Evolutionary conservation across 345 rosid genomes (phyloP).

Genomic region (Eutrema heterophyllum): DNA sequence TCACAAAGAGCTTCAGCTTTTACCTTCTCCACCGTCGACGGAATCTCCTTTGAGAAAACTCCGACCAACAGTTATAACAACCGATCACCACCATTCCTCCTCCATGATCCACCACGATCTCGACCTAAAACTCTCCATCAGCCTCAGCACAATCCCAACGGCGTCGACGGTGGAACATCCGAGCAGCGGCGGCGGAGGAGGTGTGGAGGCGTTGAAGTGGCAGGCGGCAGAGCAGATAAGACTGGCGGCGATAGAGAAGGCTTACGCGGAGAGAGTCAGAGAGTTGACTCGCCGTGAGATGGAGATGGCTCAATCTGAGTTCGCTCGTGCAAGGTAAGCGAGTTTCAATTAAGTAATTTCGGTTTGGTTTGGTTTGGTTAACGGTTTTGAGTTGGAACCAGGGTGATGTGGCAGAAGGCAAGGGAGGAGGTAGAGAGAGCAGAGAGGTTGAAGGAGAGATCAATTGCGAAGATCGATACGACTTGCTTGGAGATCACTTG

Average conservation of each 20-base stretch:
- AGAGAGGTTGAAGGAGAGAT: conserved; percentile 72
- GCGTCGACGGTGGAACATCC: conserved; percentile 28
- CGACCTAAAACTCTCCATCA: conserved; percentile 87
- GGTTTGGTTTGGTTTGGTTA: not conserved
- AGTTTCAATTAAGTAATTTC: not conserved
- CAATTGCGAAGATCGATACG: conserved; percentile 62
- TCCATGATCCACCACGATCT: conserved; percentile 52
- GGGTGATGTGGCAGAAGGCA: conserved; percentile 85
- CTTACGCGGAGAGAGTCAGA: conserved; percentile 91
- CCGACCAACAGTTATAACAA: conserved; percentile 6
- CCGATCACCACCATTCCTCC: conserved; percentile 23
- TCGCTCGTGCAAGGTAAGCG: conserved; percentile 55
- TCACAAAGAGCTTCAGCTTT: conserved; percentile 75
- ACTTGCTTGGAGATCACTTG: conserved; percentile 94
- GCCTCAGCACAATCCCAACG: conserved; percentile 46
- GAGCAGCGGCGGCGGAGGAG: conserved; percentile 25
- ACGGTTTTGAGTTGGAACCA: not conserved
- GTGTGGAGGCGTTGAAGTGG: conserved; percentile 76
- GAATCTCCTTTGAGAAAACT: conserved; percentile 22
- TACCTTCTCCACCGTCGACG: conserved; percentile 46
- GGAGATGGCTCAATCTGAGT: conserved; percentile 93
- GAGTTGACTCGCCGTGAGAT: conserved; percentile 87
- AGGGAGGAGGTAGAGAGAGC: conserved; percentile 83
- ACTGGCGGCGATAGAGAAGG: conserved; percentile 75
- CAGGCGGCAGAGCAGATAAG: conserved; percentile 91